Percentiles rank a stretch among this genome's conserved stretches.
Evolutionary conservation across 2,329 filamentous ascomycete species (phyloP).

Genomic region (Trichoderma guizhouense): DNA sequence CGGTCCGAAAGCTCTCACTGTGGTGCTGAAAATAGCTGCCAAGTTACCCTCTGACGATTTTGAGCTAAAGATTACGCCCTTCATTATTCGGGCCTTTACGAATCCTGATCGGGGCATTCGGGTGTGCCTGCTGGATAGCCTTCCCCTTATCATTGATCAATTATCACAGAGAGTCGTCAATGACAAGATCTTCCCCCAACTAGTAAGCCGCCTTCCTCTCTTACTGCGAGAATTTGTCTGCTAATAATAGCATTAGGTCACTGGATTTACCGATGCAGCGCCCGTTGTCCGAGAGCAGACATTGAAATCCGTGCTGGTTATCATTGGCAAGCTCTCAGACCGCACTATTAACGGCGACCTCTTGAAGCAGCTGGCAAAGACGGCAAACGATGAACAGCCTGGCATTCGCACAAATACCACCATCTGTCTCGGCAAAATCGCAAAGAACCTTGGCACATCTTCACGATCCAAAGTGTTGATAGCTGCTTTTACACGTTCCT

Average conservation of each 20-base stretch:
- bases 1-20: conserved; percentile 81
- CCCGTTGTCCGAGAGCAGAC: conserved; percentile 94
- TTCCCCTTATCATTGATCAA: conserved; percentile 88
- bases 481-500: conserved; percentile 83
- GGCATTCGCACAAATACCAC: conserved; percentile 98
- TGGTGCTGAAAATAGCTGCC: conserved; percentile 85
- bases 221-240: not conserved
- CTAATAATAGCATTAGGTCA: conserved; percentile 56
- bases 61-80: conserved; percentile 76
- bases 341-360: conserved; percentile 91
- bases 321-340: conserved; percentile 87
- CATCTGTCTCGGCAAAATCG: conserved; percentile 94
- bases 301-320: conserved; percentile 83
- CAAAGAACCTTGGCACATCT: conserved; percentile 75
- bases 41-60: conserved; percentile 91
- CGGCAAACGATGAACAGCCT: conserved; percentile 94
- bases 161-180: conserved; percentile 85
- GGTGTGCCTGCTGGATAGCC: conserved; percentile 83
- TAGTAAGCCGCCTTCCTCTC: conserved; percentile 50
- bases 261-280: conserved; percentile 88
- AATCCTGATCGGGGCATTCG: conserved; percentile 91
- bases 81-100: conserved; percentile 80
- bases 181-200: conserved; percentile 93
- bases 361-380: conserved; percentile 86
- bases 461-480: conserved; percentile 86